Conservation (phyloP, 768 basidiomycete species). For the Asterophora parasitica region DNA sequence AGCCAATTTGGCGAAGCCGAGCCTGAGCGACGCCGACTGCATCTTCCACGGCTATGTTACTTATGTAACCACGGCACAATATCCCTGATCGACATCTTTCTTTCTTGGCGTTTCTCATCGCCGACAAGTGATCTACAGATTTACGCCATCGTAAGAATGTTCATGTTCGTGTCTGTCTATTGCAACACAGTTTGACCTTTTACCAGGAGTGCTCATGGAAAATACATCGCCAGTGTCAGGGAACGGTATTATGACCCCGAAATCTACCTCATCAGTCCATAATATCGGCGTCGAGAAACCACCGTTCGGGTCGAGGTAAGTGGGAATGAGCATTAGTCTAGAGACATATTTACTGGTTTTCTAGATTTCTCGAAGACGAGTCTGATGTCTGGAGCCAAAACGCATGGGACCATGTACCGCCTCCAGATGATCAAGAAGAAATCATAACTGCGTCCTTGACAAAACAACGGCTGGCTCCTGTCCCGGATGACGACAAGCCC, state of each 20-base stretch:
- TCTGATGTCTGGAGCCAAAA: conserved; percentile 82
- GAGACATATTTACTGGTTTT: neutral
- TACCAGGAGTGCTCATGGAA: neutral
- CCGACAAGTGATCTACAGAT: conserved; percentile 4
- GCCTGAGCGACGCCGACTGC: no score
- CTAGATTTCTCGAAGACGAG: conserved; percentile 65
- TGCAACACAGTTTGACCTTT: neutral
- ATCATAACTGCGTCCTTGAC: conserved; percentile 64
- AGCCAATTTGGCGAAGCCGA: conserved; percentile 13
- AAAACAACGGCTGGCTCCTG: conserved; percentile 68
- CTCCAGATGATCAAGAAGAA: conserved; percentile 76
- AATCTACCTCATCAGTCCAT: conserved; percentile 62
- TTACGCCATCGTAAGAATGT: conserved; percentile 4
- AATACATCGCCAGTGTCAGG: neutral
- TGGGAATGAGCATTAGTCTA: neutral
- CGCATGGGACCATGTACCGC: conserved; percentile 89
- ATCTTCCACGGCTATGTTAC: no score
- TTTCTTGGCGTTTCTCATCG: neutral
- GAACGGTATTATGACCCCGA: conserved; percentile 10
- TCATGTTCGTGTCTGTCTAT: neutral
- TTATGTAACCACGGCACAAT: conserved; percentile 12
- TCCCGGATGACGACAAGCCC: conserved; percentile 64
- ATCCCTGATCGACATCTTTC: conserved; percentile 8
- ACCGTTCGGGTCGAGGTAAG: conserved; percentile 68
- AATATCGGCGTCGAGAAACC: conserved; percentile 51